phyloP scores from a whole-genome alignment of 805 yeast genomes.

The Starmerella khaoyaiensis region DNA sequence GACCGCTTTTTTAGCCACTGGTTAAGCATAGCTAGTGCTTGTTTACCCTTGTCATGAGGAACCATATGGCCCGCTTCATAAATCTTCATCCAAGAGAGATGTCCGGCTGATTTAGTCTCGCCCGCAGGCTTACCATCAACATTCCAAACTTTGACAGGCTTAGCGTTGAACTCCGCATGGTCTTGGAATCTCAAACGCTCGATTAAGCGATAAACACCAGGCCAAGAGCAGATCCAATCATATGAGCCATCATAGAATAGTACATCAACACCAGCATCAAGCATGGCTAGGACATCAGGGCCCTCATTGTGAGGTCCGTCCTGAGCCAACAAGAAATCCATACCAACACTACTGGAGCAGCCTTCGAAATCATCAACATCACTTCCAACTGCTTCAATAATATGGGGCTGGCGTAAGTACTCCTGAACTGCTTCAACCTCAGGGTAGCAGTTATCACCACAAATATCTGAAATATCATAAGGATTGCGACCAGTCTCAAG shows the following conservation, averaged over 20 bases:
- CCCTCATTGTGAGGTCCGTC: constrained; percentile 91
- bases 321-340: constrained; percentile 72
- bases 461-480: constrained; percentile 75
- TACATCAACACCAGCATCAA: constrained; percentile 66
- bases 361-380: constrained; percentile 54
- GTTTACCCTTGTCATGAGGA: constrained; percentile 76
- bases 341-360: constrained; percentile 55
- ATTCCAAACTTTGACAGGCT: constrained; percentile 28
- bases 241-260: constrained; percentile 91
- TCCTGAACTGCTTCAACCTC: constrained; percentile 61
- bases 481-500: constrained; percentile 78
- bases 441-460: constrained; percentile 65
- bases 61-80: constrained; percentile 95
- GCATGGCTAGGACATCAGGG: constrained; percentile 49
- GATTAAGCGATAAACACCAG: constrained; percentile 85
- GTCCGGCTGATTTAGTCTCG: constrained; percentile 56
- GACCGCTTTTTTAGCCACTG: constrained; percentile 45
- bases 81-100: constrained; percentile 69
- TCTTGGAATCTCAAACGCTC: constrained; percentile 54
- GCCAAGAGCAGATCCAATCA: constrained; percentile 94
- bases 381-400: constrained; percentile 74
- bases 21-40: constrained; percentile 67
- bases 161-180: constrained; percentile 39
- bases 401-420: constrained; percentile 65
- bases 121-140: constrained; percentile 43